Evolutionary conservation across 2,329 filamentous ascomycete species (phyloP), one percentile per base, ranked within the genome.

Genomic region (Akanthomyces uredinophilus): DNA sequence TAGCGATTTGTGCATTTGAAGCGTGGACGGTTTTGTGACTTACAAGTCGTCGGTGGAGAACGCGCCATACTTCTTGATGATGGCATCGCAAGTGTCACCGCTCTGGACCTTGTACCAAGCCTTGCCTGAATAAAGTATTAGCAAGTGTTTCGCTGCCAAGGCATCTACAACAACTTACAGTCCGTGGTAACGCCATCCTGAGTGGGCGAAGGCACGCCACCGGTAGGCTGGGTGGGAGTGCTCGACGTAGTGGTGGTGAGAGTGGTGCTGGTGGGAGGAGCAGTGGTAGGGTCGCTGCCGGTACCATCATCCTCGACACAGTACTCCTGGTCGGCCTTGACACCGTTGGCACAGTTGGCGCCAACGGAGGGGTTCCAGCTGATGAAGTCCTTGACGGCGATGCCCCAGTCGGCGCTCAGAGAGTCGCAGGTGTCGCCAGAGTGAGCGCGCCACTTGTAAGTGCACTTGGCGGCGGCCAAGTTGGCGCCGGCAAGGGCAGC

Each of bases 61-160:
- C 77, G 53, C 72, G 80, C 65, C 51, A 32, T 52, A 54, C 44
- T 58, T 50, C 41, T 55, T 53, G 49, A 62, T 54, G n/a, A 65
- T 56, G 32, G 11, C 58, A 49, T 61, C 58, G 61, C 64, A 65
- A 32, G 58, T 61, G 32, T 65, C 64, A 35, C 61, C 61, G 13
- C 49, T 56, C 56, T 55, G 27, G 8, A 63, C 61, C 49, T 58
- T 63, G 57, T 64, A 63, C 55, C 41, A 66, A 39, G 53, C 56
- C 27, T 63, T 51, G 59, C 64, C 56, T 59, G 5, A 18, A 16
- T 11, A 8, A 7, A 24, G 2, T 1, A 13, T 54, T 14, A 57
- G 54, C 11, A 7, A 35, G 3, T 5, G 10, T 22, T 46, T 7
- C 5, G 4, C 14, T 2, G 10, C 16, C 8, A 46, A 22, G 11